phyloP scores from a whole-genome alignment of 108 stramenopile species.

The Pseudonitzschia multiseries region DNA sequence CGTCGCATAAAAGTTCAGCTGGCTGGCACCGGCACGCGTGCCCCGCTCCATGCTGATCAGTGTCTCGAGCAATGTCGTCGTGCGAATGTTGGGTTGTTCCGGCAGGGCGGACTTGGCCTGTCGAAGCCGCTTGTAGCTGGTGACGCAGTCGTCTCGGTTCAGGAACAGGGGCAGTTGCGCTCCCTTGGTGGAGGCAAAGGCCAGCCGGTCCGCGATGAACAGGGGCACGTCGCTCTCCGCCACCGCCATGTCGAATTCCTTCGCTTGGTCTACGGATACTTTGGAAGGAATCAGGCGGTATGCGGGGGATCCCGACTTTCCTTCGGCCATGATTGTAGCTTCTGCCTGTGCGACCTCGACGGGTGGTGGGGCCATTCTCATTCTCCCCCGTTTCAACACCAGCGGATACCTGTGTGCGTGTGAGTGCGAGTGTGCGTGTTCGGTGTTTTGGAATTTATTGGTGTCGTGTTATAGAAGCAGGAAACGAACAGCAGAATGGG shows the following conservation, averaged over 20 bases:
- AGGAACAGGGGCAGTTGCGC: conserved; percentile 53
- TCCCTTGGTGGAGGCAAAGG: conserved; percentile 50
- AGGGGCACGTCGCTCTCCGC: conserved; percentile 45
- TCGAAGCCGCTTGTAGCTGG: conserved; percentile 51
- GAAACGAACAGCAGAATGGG: too few species aligned
- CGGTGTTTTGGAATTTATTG: not conserved
- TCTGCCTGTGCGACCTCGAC: conserved; percentile 39
- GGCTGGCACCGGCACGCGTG: conserved; percentile 47
- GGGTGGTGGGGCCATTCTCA: conserved; percentile 43
- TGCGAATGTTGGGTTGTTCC: conserved; percentile 44
- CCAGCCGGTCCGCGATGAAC: conserved; percentile 49
- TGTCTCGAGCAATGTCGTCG: conserved; percentile 44
- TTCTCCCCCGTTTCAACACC: conserved; percentile 45
- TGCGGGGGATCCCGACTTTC: conserved; percentile 1
- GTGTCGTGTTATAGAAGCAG: too few species aligned
- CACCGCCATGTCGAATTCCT: conserved; percentile 28
- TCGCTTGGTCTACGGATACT: conserved; percentile 35
- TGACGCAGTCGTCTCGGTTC: conserved; percentile 43
- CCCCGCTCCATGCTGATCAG: conserved; percentile 58
- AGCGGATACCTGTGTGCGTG: conserved; percentile 41
- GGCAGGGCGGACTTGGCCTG: conserved; percentile 32
- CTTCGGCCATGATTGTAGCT: not conserved
- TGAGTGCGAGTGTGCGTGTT: not conserved
- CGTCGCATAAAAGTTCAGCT: conserved; percentile 54
- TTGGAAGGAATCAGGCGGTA: conserved; percentile 49